Conservation (phyloP, 169 alveolate species). For the Plasmodium malariae region DNA sequence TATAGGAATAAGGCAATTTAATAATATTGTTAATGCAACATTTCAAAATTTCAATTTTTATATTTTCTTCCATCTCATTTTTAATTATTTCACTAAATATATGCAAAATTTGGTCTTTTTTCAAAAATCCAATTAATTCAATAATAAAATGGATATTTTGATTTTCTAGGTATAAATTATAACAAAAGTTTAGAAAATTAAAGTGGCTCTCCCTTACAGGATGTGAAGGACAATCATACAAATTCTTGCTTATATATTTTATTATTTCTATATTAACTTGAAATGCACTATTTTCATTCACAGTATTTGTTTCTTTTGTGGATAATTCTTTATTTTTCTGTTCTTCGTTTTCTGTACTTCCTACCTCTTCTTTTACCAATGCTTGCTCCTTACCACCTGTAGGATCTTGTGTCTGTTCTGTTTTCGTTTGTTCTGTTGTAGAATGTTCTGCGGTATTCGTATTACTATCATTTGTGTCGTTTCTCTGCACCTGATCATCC, state of each 20-base stretch:
- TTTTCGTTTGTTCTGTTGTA: no score
- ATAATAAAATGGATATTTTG: slow-evolving; percentile 56
- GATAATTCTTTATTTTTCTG: no score
- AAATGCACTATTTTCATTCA: slow-evolving; percentile 18
- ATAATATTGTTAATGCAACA: slow-evolving; percentile 53
- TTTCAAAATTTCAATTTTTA: slow-evolving; percentile 57
- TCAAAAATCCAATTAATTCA: slow-evolving; percentile 58
- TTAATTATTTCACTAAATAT: slow-evolving; percentile 72
- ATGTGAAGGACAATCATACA: slow-evolving; percentile 20
- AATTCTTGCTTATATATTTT: slow-evolving; percentile 49
- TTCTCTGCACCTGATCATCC: neutral
- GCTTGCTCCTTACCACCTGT: no score
- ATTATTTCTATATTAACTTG: slow-evolving; percentile 70
- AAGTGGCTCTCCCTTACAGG: slow-evolving; percentile 33
- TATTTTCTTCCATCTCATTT: slow-evolving; percentile 63
- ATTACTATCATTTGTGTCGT: slow-evolving; percentile 6
- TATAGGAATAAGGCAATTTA: slow-evolving; percentile 61
- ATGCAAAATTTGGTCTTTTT: slow-evolving; percentile 61
- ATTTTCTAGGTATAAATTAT: slow-evolving; percentile 67
- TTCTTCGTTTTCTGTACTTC: no score
- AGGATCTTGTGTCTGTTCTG: no score
- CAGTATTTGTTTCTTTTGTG: neutral
- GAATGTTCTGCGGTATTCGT: neutral
- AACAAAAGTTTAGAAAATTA: slow-evolving; percentile 60
- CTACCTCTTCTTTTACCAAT: no score